These are phyloP conservation scores for Chlorophyllum brunneum DNA, from an alignment of 768 basidiomycete genomes.

Conservation along the genomic window DNA sequence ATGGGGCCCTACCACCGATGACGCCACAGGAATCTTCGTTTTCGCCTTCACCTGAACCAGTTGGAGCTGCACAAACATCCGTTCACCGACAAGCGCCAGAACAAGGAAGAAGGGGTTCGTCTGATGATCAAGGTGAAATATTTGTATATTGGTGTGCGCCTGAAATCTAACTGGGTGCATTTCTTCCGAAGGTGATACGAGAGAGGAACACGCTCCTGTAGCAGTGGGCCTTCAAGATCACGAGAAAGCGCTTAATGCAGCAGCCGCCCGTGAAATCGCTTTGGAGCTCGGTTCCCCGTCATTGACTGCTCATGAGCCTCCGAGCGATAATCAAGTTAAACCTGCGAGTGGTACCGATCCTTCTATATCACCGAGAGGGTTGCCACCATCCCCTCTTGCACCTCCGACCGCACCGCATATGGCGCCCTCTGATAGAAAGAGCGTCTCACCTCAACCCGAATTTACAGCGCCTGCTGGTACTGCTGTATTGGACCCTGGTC, in stretches of 20 bases:
- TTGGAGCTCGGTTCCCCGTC: slow-evolving; percentile 60
- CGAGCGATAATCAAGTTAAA: not conserved
- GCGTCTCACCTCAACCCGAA: slow-evolving; percentile 32
- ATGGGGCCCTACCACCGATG: slow-evolving; percentile 27
- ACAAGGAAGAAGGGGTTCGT: not conserved
- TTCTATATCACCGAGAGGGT: slow-evolving; percentile 1
- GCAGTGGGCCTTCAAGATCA: slow-evolving; percentile 37
- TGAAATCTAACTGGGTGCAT: not conserved
- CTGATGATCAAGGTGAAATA: not conserved
- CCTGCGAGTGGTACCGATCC: not conserved
- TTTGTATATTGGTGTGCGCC: not conserved
- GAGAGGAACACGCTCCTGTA: too few species aligned
- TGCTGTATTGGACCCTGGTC: slow-evolving; percentile 32
- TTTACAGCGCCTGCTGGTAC: too few species aligned
- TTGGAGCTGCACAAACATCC: too few species aligned
- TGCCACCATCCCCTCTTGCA: not conserved
- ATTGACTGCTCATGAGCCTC: slow-evolving; percentile 24
- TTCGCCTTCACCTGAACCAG: not conserved
- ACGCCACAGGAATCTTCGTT: slow-evolving; percentile 15
- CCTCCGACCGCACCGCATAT: slow-evolving; percentile 2
- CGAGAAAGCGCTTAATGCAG: slow-evolving; percentile 55
- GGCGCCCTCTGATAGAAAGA: slow-evolving; percentile 12
- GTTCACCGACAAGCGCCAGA: too few species aligned
- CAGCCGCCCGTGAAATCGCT: slow-evolving; percentile 65
- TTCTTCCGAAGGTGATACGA: not conserved